Evolutionary conservation across 768 basidiomycete genomes (phyloP).

Genomic region (Mycena polygramma): DNA sequence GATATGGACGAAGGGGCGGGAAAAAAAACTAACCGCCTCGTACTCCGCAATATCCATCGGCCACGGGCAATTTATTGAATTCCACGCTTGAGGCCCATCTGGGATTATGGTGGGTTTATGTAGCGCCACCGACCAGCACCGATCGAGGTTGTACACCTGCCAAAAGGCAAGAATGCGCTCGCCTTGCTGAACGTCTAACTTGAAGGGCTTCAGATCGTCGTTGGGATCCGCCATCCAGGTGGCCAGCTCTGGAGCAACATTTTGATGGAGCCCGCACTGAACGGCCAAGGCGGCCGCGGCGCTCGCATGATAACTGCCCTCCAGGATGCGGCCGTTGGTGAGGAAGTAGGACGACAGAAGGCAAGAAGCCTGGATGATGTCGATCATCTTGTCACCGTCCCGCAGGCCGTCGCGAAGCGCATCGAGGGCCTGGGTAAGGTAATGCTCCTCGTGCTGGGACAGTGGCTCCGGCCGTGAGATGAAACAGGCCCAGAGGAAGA

Average conservation of each 20-base stretch:
- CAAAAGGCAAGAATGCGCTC: constrained; percentile 85
- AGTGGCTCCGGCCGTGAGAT: constrained; percentile 80
- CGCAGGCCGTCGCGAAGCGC: constrained; percentile 74
- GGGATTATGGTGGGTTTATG: constrained; percentile 76
- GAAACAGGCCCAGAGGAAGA: constrained; percentile 88
- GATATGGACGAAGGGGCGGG: background rate
- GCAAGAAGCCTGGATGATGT: constrained; percentile 83
- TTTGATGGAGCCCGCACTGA: constrained; percentile 77
- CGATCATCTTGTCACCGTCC: constrained; percentile 66
- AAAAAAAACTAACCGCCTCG: constrained; percentile 60
- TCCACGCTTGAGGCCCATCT: constrained; percentile 69
- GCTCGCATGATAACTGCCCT: constrained; percentile 83
- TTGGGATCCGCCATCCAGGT: constrained; percentile 46
- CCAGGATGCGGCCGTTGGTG: constrained; percentile 80
- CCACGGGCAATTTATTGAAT: constrained; percentile 81
- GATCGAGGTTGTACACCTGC: constrained; percentile 86
- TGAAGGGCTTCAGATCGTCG: constrained; percentile 68
- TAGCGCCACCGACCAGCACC: constrained; percentile 83
- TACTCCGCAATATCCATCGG: constrained; percentile 82
- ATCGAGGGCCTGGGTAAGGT: constrained; percentile 74
- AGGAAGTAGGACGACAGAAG: constrained; percentile 83
- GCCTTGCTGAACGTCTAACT: constrained; percentile 72
- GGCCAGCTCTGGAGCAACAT: constrained; percentile 50
- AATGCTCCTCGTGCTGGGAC: constrained; percentile 79
- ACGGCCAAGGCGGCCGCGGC: constrained; percentile 81